Base-by-base conservation (phyloP, 495 filamentous ascomycete genomes). In the Xylaria sp. region DNA sequence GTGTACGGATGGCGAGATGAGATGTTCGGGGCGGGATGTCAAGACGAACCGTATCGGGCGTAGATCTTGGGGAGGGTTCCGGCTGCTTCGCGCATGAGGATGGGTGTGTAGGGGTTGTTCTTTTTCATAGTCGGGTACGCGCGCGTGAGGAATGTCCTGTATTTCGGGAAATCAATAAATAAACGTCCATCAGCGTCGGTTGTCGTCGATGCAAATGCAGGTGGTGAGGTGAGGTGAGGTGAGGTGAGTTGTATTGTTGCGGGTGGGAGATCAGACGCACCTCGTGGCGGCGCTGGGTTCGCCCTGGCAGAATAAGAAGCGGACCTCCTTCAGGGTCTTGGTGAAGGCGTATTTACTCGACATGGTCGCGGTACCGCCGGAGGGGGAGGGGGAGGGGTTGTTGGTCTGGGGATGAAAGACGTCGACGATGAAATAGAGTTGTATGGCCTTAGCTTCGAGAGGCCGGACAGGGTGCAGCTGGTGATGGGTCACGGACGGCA, bases 121-220 rank as follows among this genome's bases (percentile, higher is more conserved):
- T 97, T 97, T 89, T 99, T 99, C 95, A 99, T 98, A 75, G 93
- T 95, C 7, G 96, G 97, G 83, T 99, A 99, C 67, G 95, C 93
- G 80, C 92, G 89, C 70, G 90, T 90, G 61, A 99, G 85, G 86
- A 99, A 99, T 15, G 91, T 89, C 81, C 96, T 99, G 77, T 40
- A 9, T 5, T 35, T 61, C 19, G 3, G 7, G 57, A 15, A 33
- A 19, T 2, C 1, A 29, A 40, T 24, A 26, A n/a, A n/a, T n/a
- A n/a, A n/a, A 55, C 14, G 17, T 29, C 12, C 15, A 53, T 55
- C 52, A 55, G 59, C 37, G 3, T 17, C 21, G n/a, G 19, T 44
- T 44, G 61, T 19, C 29, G 43, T 31, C 37, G n/a, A 62, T 62
- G 40, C 35, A 52, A n/a, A n/a, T n/a, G n/a, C n/a, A n/a, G n/a